A percentile compares a stretch with the other conserved stretches of the same genome.
Conservation (phyloP, 1,139 yeast species). For the Suhomyces coccinellae region DNA sequence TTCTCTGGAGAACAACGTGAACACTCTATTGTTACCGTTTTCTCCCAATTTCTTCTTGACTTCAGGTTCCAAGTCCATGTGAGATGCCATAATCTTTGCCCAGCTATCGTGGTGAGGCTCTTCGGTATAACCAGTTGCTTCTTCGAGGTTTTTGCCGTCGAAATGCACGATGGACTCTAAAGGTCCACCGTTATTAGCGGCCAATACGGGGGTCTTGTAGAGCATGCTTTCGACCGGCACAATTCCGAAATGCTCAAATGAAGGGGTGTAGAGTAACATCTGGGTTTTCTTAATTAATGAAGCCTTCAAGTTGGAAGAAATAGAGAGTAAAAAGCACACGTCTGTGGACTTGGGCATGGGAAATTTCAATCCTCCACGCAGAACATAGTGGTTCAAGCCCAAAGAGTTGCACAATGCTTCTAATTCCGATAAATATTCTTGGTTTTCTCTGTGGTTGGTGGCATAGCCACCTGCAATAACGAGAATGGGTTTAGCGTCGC, state of each 20-base stretch:
- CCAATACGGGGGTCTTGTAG: conserved; percentile 78
- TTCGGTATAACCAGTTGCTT: conserved; percentile 78
- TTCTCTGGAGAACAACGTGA: conserved; percentile 55
- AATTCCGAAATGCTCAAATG: conserved; percentile 93
- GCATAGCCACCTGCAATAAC: conserved; percentile 95
- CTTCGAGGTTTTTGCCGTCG: conserved; percentile 33
- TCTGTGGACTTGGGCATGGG: conserved; percentile 41
- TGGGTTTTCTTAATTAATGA: conserved; percentile 58
- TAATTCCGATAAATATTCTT: conserved; percentile 65
- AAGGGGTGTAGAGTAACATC: conserved; percentile 81
- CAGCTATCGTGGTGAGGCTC: conserved; percentile 57
- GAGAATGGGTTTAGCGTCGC: conserved; percentile 39
- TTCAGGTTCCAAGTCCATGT: conserved; percentile 29
- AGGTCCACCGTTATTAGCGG: conserved; percentile 91
- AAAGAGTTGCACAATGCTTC: conserved; percentile 48
- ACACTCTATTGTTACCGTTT: conserved; percentile 55
- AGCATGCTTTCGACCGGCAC: conserved; percentile 97
- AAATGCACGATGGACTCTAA: conserved; percentile 68
- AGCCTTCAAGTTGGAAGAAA: conserved; percentile 65
- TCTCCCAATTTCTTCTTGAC: conserved; percentile 39
- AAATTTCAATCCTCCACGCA: conserved; percentile 45
- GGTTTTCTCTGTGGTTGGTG: conserved; percentile 71
- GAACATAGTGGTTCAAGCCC: conserved; percentile 47
- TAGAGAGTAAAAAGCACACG: conserved; percentile 79
- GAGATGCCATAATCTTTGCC: conserved; percentile 58